A percentile compares a stretch with the other conserved stretches of the same genome.
phyloP scores from a whole-genome alignment of 2,329 filamentous ascomycete genomes.

The Davidsoniella eucalypti region DNA sequence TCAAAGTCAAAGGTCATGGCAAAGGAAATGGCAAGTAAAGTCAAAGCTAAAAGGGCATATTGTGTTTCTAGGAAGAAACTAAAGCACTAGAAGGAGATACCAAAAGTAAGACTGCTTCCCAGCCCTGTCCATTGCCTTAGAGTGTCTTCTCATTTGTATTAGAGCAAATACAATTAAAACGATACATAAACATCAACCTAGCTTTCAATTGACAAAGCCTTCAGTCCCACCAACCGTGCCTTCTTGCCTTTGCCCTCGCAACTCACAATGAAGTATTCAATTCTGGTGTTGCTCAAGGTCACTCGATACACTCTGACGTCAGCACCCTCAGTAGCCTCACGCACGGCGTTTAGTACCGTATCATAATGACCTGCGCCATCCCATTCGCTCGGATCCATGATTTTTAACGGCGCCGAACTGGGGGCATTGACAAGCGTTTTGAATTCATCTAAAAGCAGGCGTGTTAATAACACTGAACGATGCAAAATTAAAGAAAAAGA shows the following conservation, averaged over 20 bases:
- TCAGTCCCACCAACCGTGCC: conserved; percentile 55
- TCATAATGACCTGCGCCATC: conserved; percentile 56
- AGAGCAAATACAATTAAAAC: no score
- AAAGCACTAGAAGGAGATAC: no score
- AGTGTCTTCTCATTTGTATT: no score
- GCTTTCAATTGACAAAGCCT: conserved; percentile 57
- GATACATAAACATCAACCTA: no score
- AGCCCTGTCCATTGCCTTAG: no score
- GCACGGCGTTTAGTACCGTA: conserved; percentile 51
- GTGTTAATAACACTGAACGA: no score
- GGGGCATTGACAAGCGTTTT: conserved; percentile 43
- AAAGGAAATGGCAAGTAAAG: no score
- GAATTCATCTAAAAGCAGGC: conserved; percentile 43
- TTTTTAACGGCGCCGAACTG: conserved; percentile 41
- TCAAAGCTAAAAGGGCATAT: no score
- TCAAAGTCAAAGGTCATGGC: no score
- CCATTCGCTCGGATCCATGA: conserved; percentile 54
- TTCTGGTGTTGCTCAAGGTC: conserved; percentile 33
- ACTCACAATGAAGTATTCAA: conserved; percentile 67
- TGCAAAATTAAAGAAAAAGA: no score
- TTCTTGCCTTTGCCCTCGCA: conserved; percentile 38
- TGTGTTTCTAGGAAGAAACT: no score
- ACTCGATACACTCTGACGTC: conserved; percentile 65
- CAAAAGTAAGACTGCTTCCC: no score
- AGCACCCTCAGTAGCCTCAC: conserved; percentile 42